Evolutionary conservation across 2,329 filamentous ascomycete species (phyloP).

Genomic region (Alternaria arborescens): DNA sequence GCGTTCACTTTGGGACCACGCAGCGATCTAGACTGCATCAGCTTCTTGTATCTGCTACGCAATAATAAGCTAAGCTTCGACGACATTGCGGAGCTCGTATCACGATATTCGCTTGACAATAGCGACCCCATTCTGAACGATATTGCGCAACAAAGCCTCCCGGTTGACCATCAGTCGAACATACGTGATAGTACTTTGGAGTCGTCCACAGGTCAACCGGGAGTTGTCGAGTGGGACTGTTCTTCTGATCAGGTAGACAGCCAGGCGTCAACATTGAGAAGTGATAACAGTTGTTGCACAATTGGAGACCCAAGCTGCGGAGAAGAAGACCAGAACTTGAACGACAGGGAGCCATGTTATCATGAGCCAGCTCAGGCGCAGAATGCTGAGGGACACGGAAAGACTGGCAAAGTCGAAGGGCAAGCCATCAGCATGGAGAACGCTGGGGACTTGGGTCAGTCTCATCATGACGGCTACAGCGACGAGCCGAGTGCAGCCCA

Average conservation of each 20-base stretch:
- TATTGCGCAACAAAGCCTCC: neutral
- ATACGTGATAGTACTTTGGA: neutral
- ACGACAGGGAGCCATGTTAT: neutral
- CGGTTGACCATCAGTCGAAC: neutral
- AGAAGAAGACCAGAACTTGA: neutral
- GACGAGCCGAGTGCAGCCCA: neutral
- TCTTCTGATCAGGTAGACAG: neutral
- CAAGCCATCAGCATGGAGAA: neutral
- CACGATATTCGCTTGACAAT: neutral
- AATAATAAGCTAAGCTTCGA: conserved; percentile 9
- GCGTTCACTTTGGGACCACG: neutral
- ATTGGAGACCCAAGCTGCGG: neutral
- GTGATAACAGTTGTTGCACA: neutral
- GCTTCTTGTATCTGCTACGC: conserved; percentile 4
- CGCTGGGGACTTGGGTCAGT: neutral
- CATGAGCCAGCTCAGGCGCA: neutral
- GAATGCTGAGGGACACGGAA: neutral
- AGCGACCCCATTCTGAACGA: neutral
- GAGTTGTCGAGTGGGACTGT: neutral
- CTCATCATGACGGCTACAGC: neutral
- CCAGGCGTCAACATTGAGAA: neutral
- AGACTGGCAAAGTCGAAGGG: neutral
- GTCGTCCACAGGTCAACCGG: neutral
- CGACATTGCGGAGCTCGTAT: conserved; percentile 7
- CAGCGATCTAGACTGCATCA: conserved; percentile 5